Evolutionary conservation across 2,329 filamentous ascomycete genomes (phyloP).

Genomic region (Aspergillus fischeri): DNA sequence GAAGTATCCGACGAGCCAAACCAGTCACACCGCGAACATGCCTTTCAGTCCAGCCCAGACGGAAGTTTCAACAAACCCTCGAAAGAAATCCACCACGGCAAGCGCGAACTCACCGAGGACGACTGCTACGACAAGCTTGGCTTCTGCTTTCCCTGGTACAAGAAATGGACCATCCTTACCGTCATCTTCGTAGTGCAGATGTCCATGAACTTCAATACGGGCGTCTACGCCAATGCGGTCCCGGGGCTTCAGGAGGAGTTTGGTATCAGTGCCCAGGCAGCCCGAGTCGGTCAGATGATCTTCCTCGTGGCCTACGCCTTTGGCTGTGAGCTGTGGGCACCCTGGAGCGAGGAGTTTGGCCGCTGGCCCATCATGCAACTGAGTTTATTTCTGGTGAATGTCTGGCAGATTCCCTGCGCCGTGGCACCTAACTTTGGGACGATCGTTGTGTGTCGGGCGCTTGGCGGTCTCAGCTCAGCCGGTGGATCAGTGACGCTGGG

Average conservation of each 20-base stretch:
- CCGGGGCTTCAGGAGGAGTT: constrained; percentile 65
- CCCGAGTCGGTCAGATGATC: constrained; percentile 69
- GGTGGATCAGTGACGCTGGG: constrained; percentile 70
- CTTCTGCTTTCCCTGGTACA: constrained; percentile 56
- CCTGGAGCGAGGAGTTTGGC: constrained; percentile 80
- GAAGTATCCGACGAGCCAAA: too few relatives aligned
- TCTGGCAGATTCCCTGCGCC: constrained; percentile 70
- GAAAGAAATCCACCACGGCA: too few relatives aligned
- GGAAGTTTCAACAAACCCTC: too few relatives aligned
- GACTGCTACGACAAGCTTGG: constrained; percentile 66
- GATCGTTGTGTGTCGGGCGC: constrained; percentile 63
- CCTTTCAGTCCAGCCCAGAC: too few relatives aligned
- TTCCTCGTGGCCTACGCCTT: constrained; percentile 79
- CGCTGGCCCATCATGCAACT: constrained; percentile 71
- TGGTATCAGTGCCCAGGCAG: constrained; percentile 62
- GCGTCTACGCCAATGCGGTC: constrained; percentile 67
- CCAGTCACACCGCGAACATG: too few relatives aligned
- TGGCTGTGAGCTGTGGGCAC: constrained; percentile 83
- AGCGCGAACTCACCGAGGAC: constrained; percentile 32
- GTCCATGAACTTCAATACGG: constrained; percentile 77
- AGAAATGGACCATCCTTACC: constrained; percentile 69
- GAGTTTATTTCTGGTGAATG: constrained; percentile 69
- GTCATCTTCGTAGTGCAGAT: constrained; percentile 70
- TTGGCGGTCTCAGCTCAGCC: constrained; percentile 67
- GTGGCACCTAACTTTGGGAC: constrained; percentile 69